Evolutionary conservation across 1,284 basidiomycete genomes (phyloP).

Genomic region (Apiotrichum montevideense): DNA sequence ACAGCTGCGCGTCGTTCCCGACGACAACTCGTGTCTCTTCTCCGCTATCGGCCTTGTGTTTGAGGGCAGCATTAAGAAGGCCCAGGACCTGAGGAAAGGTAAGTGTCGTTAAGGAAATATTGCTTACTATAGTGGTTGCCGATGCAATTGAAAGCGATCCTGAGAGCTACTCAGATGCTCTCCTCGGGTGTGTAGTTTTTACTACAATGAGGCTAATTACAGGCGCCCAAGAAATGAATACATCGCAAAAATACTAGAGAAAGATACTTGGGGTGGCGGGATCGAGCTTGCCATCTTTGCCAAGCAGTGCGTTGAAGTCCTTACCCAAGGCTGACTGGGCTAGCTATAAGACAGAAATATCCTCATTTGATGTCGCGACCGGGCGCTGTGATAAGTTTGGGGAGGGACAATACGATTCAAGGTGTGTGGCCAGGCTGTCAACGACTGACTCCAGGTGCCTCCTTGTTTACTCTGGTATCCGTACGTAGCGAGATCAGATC

Average conservation of each 20-base stretch:
- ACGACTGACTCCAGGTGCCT: constrained; percentile 46
- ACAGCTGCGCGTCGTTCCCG: constrained; percentile 66
- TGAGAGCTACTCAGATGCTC: constrained; percentile 69
- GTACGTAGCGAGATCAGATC: constrained; percentile 25
- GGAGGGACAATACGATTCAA: constrained; percentile 50
- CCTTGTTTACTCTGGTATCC: constrained; percentile 85
- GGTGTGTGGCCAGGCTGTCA: constrained; percentile 20
- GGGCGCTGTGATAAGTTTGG: constrained; percentile 81
- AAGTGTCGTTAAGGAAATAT: constrained; percentile 5
- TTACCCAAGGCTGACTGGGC: not conserved
- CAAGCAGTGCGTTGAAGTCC: constrained; percentile 50
- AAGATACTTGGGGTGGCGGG: constrained; percentile 84
- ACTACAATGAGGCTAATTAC: not conserved
- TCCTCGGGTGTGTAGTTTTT: constrained; percentile 61
- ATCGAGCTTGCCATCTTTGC: constrained; percentile 82
- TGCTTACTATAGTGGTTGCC: constrained; percentile 59
- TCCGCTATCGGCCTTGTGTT: constrained; percentile 76
- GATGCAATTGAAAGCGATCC: constrained; percentile 67
- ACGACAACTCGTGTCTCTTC: constrained; percentile 91
- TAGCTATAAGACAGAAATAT: constrained; percentile 71
- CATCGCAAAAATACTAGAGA: constrained; percentile 68
- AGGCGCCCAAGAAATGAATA: constrained; percentile 70
- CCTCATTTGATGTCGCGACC: constrained; percentile 82
- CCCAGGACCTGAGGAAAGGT: constrained; percentile 37
- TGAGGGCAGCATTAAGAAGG: constrained; percentile 64